Conservation (phyloP, 2,329 filamentous ascomycete genomes). For the Ophiocordyceps robertsii region DNA sequence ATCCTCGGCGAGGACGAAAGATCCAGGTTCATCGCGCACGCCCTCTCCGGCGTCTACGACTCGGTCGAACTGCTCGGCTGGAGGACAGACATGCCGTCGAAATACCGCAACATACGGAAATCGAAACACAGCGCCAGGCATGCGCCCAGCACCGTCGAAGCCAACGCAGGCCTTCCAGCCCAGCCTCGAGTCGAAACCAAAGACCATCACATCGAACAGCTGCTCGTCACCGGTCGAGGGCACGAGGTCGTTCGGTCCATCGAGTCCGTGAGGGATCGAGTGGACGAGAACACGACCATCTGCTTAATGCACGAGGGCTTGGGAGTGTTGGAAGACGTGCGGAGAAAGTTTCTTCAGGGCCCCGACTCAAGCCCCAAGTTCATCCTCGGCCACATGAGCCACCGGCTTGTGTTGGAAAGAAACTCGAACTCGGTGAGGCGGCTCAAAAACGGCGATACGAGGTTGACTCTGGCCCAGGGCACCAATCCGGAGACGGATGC, state of each 20-base stretch:
- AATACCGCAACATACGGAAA: slow-evolving; percentile 18
- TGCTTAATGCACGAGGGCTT: slow-evolving; percentile 72
- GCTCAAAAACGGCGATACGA: slow-evolving; percentile 16
- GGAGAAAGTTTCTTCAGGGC: slow-evolving; percentile 56
- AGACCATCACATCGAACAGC: slow-evolving; percentile 46
- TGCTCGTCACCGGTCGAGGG: slow-evolving; percentile 49
- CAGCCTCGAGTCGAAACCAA: slow-evolving; percentile 2
- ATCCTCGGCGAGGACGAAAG: slow-evolving; percentile 27
- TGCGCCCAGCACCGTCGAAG: slow-evolving; percentile 7
- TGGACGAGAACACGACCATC: slow-evolving; percentile 57
- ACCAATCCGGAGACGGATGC: not conserved
- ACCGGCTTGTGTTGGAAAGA: slow-evolving; percentile 29
- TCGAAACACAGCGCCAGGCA: slow-evolving; percentile 8
- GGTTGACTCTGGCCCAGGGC: slow-evolving; percentile 11
- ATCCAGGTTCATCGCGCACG: slow-evolving; percentile 26
- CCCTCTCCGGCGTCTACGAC: slow-evolving; percentile 25
- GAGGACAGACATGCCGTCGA: slow-evolving; percentile 10
- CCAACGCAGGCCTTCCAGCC: slow-evolving; percentile 7
- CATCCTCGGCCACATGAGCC: slow-evolving; percentile 51
- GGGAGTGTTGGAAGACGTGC: slow-evolving; percentile 69
- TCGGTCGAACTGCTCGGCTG: slow-evolving; percentile 22
- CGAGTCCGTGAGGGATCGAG: slow-evolving; percentile 45
- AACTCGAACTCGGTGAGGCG: slow-evolving; percentile 25
- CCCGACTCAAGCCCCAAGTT: slow-evolving; percentile 56
- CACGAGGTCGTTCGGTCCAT: slow-evolving; percentile 46